Conservation (phyloP, 1,284 basidiomycete genomes). For the Naganishia liquefaciens region DNA sequence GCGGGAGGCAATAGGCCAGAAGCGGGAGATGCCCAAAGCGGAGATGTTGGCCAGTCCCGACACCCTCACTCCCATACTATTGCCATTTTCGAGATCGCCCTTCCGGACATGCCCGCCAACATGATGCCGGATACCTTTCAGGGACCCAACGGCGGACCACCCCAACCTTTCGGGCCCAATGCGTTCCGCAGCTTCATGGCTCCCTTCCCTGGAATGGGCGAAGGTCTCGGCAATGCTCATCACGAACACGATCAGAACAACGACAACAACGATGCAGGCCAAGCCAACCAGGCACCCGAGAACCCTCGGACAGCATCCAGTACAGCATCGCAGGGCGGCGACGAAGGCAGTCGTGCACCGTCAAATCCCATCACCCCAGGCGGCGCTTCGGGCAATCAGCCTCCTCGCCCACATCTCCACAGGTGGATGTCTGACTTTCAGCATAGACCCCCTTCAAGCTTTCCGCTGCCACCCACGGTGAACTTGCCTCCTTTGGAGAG, state of each 20-base stretch:
- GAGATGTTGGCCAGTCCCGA: no score
- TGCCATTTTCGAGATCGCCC: slow-evolving; percentile 22
- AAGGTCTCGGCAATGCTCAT: no score
- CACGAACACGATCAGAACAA: background rate
- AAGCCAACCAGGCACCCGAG: background rate
- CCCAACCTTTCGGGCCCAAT: slow-evolving; percentile 5
- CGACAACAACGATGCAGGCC: background rate
- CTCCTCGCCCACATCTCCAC: background rate
- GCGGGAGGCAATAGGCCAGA: background rate
- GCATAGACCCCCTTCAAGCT: background rate
- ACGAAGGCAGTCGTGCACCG: background rate
- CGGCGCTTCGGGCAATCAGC: background rate
- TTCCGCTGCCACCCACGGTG: background rate
- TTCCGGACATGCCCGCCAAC: slow-evolving; percentile 15
- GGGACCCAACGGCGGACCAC: background rate
- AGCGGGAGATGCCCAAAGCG: background rate
- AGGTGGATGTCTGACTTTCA: slow-evolving; percentile 17
- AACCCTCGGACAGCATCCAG: background rate
- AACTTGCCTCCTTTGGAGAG: background rate
- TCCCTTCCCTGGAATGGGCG: background rate
- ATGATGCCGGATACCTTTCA: slow-evolving; percentile 26
- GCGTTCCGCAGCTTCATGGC: slow-evolving; percentile 18
- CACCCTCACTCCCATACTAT: slow-evolving; percentile 7
- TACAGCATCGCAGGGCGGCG: background rate
- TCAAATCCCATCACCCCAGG: background rate